Evolutionary conservation across 331 rosid genomes (phyloP), one percentile per base, ranked within the genome.

Genomic region (Malus hybrid): DNA sequence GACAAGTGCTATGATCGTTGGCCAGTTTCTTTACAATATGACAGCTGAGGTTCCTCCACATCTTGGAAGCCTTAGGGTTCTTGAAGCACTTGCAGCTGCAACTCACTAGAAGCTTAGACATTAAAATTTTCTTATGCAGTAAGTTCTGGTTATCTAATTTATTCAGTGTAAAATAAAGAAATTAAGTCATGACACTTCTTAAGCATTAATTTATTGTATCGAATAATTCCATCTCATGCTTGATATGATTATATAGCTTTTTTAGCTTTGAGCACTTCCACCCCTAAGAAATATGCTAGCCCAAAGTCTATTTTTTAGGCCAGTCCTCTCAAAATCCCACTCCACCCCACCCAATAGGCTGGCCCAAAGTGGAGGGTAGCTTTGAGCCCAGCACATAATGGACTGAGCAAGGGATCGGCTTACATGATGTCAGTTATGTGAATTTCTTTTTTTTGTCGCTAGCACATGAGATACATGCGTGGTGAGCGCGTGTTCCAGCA

Each of bases 1-100:
- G n/a, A 92, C 95, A 5, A 80, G 92, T 80, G 78, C 85, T 1
- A 29, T 36, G 79, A 80, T 86, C 9, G 88, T 94, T 13, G 62
- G 75, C 3, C 78, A 77, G 1, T 94, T 92, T 79, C 90, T 88
- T 5, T 74, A 55, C 50, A 62, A 77, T 39, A 19, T 68, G 7
- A 22, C 20, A 5, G 5, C 66, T 0, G 29, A 56, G 10, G 19
- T 73, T 33, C 65, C 83, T 14, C 5, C 70, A 0, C 78, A 73
- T 30, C 70, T 74, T 50, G 60, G 81, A 22, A 60, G 39, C 5
- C 75, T 57, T 6, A 56, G 85, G 76, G 33, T 75, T 12, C 69
- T 70, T 18, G 28, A 79, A 34, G 56, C 73, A 4, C 42, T 72
- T 13, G 66, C 72, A 0, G 75, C 75, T 3, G 80, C 77, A 26